phyloP scores from a whole-genome alignment of 345 rosid species.

The Gossypium mustelinum region DNA sequence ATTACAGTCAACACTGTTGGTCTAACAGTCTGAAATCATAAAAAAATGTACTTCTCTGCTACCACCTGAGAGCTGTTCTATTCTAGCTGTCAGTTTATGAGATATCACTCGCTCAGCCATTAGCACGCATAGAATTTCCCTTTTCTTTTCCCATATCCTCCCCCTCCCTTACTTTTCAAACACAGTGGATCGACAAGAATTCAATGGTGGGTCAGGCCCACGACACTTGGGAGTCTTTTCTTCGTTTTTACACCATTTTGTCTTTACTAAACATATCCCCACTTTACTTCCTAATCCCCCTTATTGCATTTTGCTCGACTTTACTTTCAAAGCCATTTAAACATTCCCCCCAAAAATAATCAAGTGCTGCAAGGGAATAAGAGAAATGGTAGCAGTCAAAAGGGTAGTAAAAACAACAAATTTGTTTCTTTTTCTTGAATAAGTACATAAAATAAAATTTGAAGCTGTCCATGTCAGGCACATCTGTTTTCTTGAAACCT shows the following conservation, averaged over 20 bases:
- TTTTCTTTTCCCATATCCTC: background rate
- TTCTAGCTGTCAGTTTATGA: slow-evolving; percentile 12
- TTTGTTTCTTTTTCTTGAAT: too few species aligned
- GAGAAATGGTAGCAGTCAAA: too few species aligned
- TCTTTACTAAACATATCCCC: slow-evolving; percentile 23
- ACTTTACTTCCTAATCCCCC: background rate
- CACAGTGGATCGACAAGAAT: slow-evolving; percentile 30
- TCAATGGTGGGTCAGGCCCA: slow-evolving; percentile 41
- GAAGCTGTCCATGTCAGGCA: too few species aligned
- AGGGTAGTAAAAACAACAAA: too few species aligned
- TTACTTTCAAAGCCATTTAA: too few species aligned
- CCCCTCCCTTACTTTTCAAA: background rate
- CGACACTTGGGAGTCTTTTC: slow-evolving; percentile 19
- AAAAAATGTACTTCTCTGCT: slow-evolving; percentile 19
- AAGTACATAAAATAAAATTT: too few species aligned
- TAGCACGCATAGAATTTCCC: background rate
- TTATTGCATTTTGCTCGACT: too few species aligned
- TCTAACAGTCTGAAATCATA: slow-evolving; percentile 14
- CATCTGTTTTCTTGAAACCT: too few species aligned
- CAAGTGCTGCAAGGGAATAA: too few species aligned
- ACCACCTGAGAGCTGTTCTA: background rate
- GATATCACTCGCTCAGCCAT: background rate
- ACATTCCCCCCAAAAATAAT: too few species aligned
- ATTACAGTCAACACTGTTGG: slow-evolving; percentile 16
- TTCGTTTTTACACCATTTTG: background rate